Percentiles rank a stretch among this genome's conserved stretches.
Evolutionary conservation across 768 basidiomycete species (phyloP).

Genomic region (Leccinum incarnatum): DNA sequence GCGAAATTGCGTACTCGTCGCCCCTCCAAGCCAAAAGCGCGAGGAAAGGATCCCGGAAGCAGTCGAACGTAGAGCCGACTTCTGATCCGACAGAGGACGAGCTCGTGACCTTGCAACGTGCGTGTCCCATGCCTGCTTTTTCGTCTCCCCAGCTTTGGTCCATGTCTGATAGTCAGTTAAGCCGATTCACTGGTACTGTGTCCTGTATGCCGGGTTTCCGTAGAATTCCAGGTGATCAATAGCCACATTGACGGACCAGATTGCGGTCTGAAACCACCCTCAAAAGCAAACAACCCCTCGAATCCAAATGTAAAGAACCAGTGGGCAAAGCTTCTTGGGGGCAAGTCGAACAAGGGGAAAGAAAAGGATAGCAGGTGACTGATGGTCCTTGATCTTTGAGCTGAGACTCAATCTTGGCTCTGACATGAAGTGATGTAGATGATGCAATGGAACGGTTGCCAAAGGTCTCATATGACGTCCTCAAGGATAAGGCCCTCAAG

Average conservation of each 20-base stretch:
- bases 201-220: conserved; percentile 54
- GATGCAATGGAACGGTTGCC: conserved; percentile 49
- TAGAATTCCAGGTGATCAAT: conserved; percentile 53
- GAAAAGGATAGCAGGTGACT: conserved; percentile 33
- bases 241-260: conserved; percentile 59
- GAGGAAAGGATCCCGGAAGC: conserved; percentile 17
- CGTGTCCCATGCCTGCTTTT: neutral
- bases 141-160: neutral
- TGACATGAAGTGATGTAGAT: conserved; percentile 26
- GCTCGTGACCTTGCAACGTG: conserved; percentile 17
- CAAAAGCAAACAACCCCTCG: conserved; percentile 21
- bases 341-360: conserved; percentile 40
- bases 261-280: conserved; percentile 35
- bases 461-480: conserved; percentile 60
- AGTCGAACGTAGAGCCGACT: conserved; percentile 21
- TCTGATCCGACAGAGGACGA: conserved; percentile 34
- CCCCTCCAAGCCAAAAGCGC: conserved; percentile 21
- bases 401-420: conserved; percentile 15
- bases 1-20: conserved; percentile 22
- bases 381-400: neutral
- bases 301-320: conserved; percentile 27
- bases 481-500: conserved; percentile 60
- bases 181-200: conserved; percentile 46
- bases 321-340: conserved; percentile 44
- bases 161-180: conserved; percentile 18